A percentile compares a stretch with the other conserved stretches of the same genome.
phyloP scores from a whole-genome alignment of 495 filamentous ascomycete species.

The Annulohypoxylon maeteangense region DNA sequence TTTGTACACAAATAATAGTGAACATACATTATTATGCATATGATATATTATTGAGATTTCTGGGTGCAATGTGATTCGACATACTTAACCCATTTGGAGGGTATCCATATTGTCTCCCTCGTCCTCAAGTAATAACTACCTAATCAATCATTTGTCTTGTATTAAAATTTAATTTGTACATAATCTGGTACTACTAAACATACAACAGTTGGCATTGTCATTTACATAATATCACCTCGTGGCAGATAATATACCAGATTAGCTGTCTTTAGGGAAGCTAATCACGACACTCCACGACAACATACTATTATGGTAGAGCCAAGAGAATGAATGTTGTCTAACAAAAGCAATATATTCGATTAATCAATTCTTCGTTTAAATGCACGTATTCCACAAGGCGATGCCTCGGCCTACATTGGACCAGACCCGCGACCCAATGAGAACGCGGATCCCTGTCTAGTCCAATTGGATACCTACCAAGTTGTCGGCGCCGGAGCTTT shows the following conservation, averaged over 20 bases:
- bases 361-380: not conserved
- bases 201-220: not conserved
- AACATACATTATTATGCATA: conserved; percentile 37
- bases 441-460: conserved; percentile 3
- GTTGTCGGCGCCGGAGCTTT: conserved; percentile 4
- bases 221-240: not conserved
- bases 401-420: conserved; percentile 1
- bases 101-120: not conserved
- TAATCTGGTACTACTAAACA: too few relatives aligned
- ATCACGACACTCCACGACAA: conserved; percentile 1
- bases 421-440: not conserved
- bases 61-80: not conserved
- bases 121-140: not conserved
- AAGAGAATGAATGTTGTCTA: not conserved
- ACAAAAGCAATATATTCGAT: not conserved
- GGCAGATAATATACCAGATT: not conserved
- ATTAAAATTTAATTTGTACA: not conserved
- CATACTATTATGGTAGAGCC: not conserved
- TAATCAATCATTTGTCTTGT: not conserved
- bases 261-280: not conserved
- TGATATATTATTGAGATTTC: not conserved
- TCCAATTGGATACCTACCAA: conserved; percentile 5
- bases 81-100: not conserved
- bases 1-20: conserved; percentile 48
- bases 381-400: not conserved